Base-by-base conservation (phyloP, 73 alveolate genomes). In the Stentor roeselii region DNA sequence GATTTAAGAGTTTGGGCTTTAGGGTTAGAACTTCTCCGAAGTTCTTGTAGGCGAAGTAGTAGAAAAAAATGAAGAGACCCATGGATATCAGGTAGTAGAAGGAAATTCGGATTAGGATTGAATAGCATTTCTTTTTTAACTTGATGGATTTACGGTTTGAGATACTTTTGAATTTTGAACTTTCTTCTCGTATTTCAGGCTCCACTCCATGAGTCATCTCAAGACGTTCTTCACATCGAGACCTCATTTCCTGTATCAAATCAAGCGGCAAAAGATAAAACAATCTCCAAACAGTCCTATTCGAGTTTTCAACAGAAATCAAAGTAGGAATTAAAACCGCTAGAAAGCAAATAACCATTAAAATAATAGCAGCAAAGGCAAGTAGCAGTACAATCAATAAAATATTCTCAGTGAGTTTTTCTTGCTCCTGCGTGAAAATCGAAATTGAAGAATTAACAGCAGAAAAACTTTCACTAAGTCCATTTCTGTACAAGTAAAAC, bases 191-290 rank as follows among this genome's bases (percentile, higher is more conserved):
- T 0, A 67, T 21, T 21, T 67, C 41, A 15, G 41, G 50, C 80
- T 67, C 80, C 1, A 21, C n/a, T 36, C 80, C 80, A 67, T 67
- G 80, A 11, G 80, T 67, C 80, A 21, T 21, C 80, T 67, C 80
- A 21, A 67, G 37, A 21, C 80, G 80, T 67, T 67, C 80, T 34
- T 67, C 80, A 67, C 80, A 67, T 67, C 80, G 37, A 27, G 80
- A 30, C 21, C 80, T 36, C 80, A 67, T 67, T 67, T 67, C 80
- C 34, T 67, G 80, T 21, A 67, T 34, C 41, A 67, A 67, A 0
- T 67, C 80, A n/a, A 67, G 41, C 21, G 80, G 80, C 14, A 67
- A 34, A n/a, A 21, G 11, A 1, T 21, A 21, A 67, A 67, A 67
- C 11, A 67, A 40, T 1, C 80, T 67, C 37, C 80, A 67, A 21